These are phyloP conservation scores for Phytophthora megakarya DNA, from an alignment of 352 stramenopile genomes.

Conservation along the genomic window DNA sequence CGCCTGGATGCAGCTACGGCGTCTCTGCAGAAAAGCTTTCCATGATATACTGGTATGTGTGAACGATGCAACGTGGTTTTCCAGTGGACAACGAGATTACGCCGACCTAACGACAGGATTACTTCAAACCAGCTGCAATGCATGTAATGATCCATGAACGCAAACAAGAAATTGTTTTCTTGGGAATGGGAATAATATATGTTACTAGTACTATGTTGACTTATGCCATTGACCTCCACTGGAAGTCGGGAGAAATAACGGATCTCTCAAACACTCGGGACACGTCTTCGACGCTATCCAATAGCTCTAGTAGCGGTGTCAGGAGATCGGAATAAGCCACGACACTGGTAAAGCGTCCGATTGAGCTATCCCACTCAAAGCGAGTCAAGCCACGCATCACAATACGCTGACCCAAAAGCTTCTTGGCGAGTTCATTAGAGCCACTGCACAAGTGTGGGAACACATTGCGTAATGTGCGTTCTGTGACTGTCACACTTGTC, in stretches of 20 bases:
- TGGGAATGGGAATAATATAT: background rate
- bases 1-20: constrained; percentile 14
- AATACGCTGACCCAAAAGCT: constrained; percentile 22
- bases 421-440: background rate
- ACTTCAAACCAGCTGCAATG: background rate
- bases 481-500: constrained; percentile 22
- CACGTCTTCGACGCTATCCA: constrained; percentile 24
- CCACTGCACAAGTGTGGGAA: constrained; percentile 19
- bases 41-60: constrained; percentile 1
- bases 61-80: background rate
- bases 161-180: background rate
- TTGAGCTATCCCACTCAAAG: constrained; percentile 21
- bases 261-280: constrained; percentile 23
- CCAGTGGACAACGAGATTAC: background rate
- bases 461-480: constrained; percentile 24
- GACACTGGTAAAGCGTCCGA: constrained; percentile 3
- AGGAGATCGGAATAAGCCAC: constrained; percentile 25
- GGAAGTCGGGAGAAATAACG: constrained; percentile 18
- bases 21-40: constrained; percentile 9
- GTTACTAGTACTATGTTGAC: background rate
- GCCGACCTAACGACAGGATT: background rate
- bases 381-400: constrained; percentile 20
- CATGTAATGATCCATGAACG: background rate
- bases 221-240: constrained; percentile 18
- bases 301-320: constrained; percentile 13